Conservation (phyloP, 257 asterid genomes). For the Verbena officinalis region DNA sequence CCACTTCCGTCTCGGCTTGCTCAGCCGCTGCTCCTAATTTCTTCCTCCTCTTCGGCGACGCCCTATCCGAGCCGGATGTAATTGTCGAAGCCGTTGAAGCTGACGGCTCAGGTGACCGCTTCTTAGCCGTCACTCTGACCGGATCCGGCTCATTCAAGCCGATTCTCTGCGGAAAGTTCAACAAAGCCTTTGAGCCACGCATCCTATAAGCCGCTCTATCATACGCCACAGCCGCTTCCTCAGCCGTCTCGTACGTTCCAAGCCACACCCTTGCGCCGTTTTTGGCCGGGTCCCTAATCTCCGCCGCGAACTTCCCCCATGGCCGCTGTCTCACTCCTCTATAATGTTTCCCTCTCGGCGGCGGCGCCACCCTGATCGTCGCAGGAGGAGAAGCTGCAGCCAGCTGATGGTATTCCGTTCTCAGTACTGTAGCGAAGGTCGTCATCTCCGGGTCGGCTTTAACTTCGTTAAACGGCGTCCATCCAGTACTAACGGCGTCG, state of each 20-base stretch:
- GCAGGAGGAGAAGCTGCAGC: constrained; percentile 27
- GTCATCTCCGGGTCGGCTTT: constrained; percentile 50
- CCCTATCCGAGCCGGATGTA: constrained; percentile 46
- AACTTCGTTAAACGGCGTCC: constrained; percentile 63
- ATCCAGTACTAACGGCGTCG: constrained; percentile 69
- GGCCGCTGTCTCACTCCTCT: constrained; percentile 81
- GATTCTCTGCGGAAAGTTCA: constrained; percentile 59
- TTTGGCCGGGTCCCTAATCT: constrained; percentile 79
- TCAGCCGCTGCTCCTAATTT: constrained; percentile 25
- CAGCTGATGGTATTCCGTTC: constrained; percentile 16
- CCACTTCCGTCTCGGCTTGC: constrained; percentile 53
- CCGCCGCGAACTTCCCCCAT: constrained; percentile 87
- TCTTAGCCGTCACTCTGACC: constrained; percentile 52
- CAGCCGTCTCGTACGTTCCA: constrained; percentile 76
- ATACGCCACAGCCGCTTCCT: constrained; percentile 80
- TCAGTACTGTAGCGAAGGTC: constrained; percentile 3
- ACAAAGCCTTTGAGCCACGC: constrained; percentile 72
- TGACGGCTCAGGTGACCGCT: constrained; percentile 53
- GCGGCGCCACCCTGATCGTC: constrained; percentile 2
- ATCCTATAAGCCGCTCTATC: constrained; percentile 76
- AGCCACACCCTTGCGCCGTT: constrained; percentile 88
- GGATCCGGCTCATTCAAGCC: constrained; percentile 71
- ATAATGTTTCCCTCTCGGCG: constrained; percentile 55
- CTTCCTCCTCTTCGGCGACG: constrained; percentile 54
- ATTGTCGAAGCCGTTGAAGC: constrained; percentile 25